A percentile compares a stretch with the other conserved stretches of the same genome.
Evolutionary conservation across 2,329 filamentous ascomycete species (phyloP).

Genomic region (Pseudogymnoascus sp.): DNA sequence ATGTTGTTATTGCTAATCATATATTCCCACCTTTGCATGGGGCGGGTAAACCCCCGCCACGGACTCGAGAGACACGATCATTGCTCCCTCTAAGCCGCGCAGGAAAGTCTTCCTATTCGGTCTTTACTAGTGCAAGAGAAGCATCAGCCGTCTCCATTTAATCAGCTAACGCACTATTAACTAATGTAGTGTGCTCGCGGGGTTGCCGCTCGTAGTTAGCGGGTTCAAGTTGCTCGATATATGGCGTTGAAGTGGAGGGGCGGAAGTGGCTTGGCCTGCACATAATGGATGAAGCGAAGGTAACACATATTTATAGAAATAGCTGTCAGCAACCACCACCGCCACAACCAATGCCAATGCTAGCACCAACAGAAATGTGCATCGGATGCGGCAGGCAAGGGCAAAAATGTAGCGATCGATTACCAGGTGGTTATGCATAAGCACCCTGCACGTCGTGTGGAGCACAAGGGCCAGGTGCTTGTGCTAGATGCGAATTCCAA

Average conservation of each 20-base stretch:
- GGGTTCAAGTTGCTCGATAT: not conserved
- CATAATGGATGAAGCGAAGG: not conserved
- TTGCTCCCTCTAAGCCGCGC: not conserved
- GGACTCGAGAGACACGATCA: not conserved
- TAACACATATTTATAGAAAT: not conserved
- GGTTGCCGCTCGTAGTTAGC: not conserved
- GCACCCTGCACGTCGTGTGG: not conserved
- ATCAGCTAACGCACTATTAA: not conserved
- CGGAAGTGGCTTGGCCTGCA: not conserved
- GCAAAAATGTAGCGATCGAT: not conserved
- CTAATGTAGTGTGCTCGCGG: not conserved
- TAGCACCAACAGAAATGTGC: not conserved
- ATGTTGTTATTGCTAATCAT: not conserved
- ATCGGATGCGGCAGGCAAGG: not conserved
- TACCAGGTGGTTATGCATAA: not conserved
- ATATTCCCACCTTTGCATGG: not conserved
- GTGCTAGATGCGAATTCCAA: not conserved
- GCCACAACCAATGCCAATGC: not conserved
- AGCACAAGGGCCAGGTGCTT: not conserved
- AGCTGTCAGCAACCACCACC: not conserved
- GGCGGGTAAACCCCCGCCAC: not conserved
- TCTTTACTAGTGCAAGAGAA: not conserved
- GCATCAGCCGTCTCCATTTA: not conserved
- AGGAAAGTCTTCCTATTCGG: not conserved
- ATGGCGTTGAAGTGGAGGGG: not conserved